Conservation (phyloP, 768 basidiomycete genomes). For the Termitomyces bulborhizus region DNA sequence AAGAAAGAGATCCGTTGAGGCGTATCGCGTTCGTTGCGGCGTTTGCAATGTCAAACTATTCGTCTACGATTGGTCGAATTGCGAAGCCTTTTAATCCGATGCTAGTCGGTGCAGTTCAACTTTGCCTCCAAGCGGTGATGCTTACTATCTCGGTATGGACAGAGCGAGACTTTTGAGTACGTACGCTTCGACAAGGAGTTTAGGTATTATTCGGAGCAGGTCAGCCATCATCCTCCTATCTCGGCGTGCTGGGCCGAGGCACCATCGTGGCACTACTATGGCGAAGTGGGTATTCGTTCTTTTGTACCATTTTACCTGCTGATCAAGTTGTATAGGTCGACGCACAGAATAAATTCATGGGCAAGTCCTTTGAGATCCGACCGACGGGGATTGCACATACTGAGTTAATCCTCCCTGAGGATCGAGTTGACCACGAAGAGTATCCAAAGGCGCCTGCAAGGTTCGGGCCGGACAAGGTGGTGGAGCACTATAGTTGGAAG, state of each 20-base stretch:
- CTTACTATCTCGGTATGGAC: background rate
- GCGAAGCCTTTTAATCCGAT: conserved; percentile 98
- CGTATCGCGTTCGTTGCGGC: too few species aligned
- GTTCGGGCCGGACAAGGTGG: conserved; percentile 44
- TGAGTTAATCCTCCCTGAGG: conserved; percentile 70
- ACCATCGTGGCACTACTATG: conserved; percentile 85
- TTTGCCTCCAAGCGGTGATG: background rate
- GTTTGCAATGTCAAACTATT: too few species aligned
- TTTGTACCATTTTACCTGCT: background rate
- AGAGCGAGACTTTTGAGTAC: conserved; percentile 95
- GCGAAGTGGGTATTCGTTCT: conserved; percentile 54
- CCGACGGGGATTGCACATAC: conserved; percentile 94
- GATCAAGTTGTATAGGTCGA: conserved; percentile 55
- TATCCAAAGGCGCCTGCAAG: conserved; percentile 55
- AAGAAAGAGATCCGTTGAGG: too few species aligned
- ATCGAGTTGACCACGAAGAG: conserved; percentile 38
- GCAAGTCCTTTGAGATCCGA: conserved; percentile 94
- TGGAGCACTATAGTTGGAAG: conserved; percentile 95
- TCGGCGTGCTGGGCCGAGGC: conserved; percentile 95
- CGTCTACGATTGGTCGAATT: conserved; percentile 91
- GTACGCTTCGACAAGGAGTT: conserved; percentile 83
- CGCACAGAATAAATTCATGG: conserved; percentile 95
- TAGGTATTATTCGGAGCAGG: conserved; percentile 93
- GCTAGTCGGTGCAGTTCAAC: conserved; percentile 48
- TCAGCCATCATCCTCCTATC: conserved; percentile 97